Evolutionary conservation across 2,329 filamentous ascomycete genomes (phyloP).

Genomic region (Drechmeria coniospora): DNA sequence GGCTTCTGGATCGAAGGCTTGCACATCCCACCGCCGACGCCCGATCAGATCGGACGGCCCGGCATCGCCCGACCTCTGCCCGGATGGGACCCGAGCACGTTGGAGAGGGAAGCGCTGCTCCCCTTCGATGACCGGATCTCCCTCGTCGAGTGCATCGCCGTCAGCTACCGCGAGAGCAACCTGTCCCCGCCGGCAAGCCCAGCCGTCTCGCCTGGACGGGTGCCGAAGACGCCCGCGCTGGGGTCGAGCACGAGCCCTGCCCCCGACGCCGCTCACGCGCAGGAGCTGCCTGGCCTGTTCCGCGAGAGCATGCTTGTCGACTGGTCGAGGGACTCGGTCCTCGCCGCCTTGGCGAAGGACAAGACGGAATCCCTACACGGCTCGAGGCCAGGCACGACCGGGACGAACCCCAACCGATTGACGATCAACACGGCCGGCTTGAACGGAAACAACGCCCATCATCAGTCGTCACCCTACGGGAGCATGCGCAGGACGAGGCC

Average conservation of each 20-base stretch:
- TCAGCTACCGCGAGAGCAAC: constrained; percentile 49
- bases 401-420: constrained; percentile 36
- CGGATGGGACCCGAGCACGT: constrained; percentile 32
- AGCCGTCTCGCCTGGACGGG: constrained; percentile 50
- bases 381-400: constrained; percentile 50
- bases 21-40: constrained; percentile 48
- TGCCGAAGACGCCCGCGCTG: constrained; percentile 45
- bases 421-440: constrained; percentile 34
- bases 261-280: constrained; percentile 22
- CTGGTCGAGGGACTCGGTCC: constrained; percentile 64
- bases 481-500: constrained; percentile 36
- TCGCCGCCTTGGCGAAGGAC: constrained; percentile 51
- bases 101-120: constrained; percentile 48
- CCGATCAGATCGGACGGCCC: constrained; percentile 45
- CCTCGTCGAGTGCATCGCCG: constrained; percentile 60
- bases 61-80: constrained; percentile 27
- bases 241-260: constrained; percentile 28
- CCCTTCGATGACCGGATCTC: constrained; percentile 61
- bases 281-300: constrained; percentile 49
- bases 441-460: constrained; percentile 21
- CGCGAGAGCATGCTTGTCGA: constrained; percentile 62
- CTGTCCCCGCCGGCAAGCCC: constrained; percentile 55
- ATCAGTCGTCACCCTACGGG: constrained; percentile 29
- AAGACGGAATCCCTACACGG: constrained; percentile 63
- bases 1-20: constrained; percentile 68